These are phyloP conservation scores for Ceratobasidium sp. DNA, from an alignment of 1,284 basidiomycete species.

Conservation along the genomic window DNA sequence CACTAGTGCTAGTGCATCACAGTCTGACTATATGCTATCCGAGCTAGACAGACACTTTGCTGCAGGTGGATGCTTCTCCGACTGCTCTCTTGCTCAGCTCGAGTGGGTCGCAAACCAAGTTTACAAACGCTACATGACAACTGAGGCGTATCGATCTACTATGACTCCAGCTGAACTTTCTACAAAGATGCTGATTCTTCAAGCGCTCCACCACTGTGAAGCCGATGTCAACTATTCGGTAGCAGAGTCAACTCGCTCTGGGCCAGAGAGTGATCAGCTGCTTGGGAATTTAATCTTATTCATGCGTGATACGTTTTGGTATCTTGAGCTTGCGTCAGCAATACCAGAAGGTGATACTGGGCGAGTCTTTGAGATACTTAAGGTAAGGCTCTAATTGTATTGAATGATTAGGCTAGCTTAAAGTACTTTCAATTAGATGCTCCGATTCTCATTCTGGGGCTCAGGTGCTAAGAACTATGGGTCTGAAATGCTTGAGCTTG, in stretches of 20 bases:
- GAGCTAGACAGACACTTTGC: not conserved
- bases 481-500: constrained; percentile 53
- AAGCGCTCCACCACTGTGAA: not conserved
- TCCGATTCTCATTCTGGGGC: constrained; percentile 53
- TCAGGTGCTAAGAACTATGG: constrained; percentile 54
- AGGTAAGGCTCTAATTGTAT: constrained; percentile 52
- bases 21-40: not conserved
- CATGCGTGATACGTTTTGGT: constrained; percentile 59
- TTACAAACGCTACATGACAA: constrained; percentile 52
- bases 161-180: not conserved
- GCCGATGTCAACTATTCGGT: not conserved
- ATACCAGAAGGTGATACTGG: constrained; percentile 60
- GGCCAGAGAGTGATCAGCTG: constrained; percentile 56
- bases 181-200: not conserved
- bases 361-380: constrained; percentile 57
- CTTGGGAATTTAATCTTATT: constrained; percentile 60
- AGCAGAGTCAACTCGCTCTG: not conserved
- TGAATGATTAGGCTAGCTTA: too few relatives aligned
- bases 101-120: constrained; percentile 55
- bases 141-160: not conserved
- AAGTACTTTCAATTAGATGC: not conserved
- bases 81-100: not conserved
- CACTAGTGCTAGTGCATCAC: not conserved
- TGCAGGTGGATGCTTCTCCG: not conserved
- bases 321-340: constrained; percentile 59